Percentiles rank a stretch among this genome's conserved stretches.
Conservation (phyloP, 2,329 filamentous ascomycete genomes). For the Cytospora schulzeri region DNA sequence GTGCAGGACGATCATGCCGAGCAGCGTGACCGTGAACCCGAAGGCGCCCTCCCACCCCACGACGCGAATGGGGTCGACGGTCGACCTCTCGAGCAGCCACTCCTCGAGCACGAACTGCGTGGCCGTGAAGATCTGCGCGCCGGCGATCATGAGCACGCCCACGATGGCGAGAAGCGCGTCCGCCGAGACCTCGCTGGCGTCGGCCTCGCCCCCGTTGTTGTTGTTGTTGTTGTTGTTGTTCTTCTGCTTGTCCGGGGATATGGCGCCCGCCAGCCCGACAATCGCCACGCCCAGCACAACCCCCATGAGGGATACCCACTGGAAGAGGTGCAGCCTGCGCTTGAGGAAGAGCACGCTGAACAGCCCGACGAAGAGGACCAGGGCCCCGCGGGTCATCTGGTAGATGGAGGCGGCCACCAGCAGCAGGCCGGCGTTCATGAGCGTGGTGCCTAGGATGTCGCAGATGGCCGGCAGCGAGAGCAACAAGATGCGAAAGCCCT, state of each 20-base stretch:
- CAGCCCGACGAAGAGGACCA: conserved; percentile 92
- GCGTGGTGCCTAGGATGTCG: conserved; percentile 91
- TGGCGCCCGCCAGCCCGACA: conserved; percentile 84
- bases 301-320: conserved; percentile 86
- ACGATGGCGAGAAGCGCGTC: conserved; percentile 70
- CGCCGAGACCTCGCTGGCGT: conserved; percentile 43
- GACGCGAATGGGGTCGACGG: conserved; percentile 78
- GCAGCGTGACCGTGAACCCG: conserved; percentile 76
- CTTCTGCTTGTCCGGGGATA: conserved; percentile 69
- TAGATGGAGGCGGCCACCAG: conserved; percentile 96
- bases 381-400: conserved; percentile 94
- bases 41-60: conserved; percentile 97
- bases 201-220: conserved; percentile 37
- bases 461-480: conserved; percentile 87
- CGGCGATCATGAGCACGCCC: conserved; percentile 87
- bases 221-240: conserved; percentile 36
- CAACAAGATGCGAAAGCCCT: conserved; percentile 71
- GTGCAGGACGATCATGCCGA: conserved; percentile 81
- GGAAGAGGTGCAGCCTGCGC: conserved; percentile 78
- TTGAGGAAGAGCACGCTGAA: conserved; percentile 92
- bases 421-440: conserved; percentile 94
- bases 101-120: conserved; percentile 96
- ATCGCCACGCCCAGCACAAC: conserved; percentile 87
- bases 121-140: conserved; percentile 94
- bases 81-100: conserved; percentile 72